phyloP scores from a whole-genome alignment of 2,329 filamentous ascomycete species.

The Verticillium nonalfalfae region DNA sequence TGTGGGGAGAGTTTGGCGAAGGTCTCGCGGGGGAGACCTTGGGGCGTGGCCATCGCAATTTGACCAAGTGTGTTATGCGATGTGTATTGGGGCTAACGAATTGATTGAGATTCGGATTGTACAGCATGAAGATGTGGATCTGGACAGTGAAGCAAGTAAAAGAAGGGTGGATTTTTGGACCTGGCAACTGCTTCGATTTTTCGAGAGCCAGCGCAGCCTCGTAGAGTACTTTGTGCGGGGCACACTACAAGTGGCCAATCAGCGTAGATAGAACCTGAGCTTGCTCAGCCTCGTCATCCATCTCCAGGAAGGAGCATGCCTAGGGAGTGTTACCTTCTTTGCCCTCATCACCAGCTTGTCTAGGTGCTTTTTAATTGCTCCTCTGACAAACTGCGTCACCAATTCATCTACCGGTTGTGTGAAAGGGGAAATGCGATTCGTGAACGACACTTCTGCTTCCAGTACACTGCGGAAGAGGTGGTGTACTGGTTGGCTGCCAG shows the following conservation, averaged over 20 bases:
- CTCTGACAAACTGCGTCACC: too few relatives aligned
- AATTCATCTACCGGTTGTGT: too few relatives aligned
- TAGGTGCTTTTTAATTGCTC: too few relatives aligned
- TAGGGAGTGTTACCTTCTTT: too few relatives aligned
- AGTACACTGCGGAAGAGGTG: too few relatives aligned
- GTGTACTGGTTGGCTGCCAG: too few relatives aligned
- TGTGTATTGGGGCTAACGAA: too few relatives aligned
- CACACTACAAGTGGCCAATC: background rate
- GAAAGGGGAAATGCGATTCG: too few relatives aligned
- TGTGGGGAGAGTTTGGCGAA: slow-evolving; percentile 88
- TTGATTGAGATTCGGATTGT: too few relatives aligned
- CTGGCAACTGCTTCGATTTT: background rate
- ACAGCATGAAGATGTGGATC: background rate
- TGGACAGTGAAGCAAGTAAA: background rate
- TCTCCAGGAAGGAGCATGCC: background rate
- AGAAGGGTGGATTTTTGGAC: background rate
- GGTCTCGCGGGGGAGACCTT: slow-evolving; percentile 53
- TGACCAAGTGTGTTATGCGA: background rate
- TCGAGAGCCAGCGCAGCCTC: background rate
- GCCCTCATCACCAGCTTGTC: too few relatives aligned
- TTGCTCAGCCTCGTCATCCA: background rate
- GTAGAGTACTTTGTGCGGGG: background rate
- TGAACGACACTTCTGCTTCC: too few relatives aligned
- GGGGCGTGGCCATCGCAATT: slow-evolving; percentile 25
- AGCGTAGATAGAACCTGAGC: background rate